phyloP scores from a whole-genome alignment of 2,329 filamentous ascomycete genomes.

The Talaromyces sp. region DNA sequence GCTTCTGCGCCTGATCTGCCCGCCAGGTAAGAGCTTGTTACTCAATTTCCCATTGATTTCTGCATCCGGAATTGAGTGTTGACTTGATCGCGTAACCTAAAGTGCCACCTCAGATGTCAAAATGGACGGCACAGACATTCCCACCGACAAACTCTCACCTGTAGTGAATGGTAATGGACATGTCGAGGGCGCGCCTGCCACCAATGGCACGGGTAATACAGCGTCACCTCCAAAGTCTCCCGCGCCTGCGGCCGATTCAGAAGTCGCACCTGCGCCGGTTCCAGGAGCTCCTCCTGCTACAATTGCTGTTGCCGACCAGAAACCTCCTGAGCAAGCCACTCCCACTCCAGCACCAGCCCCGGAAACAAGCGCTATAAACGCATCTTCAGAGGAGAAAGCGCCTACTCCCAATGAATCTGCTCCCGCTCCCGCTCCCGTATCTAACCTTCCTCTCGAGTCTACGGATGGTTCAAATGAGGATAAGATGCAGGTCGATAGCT shows the following conservation, averaged over 20 bases:
- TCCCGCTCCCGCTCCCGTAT: slow-evolving; percentile 6
- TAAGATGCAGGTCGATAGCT: slow-evolving; percentile 26
- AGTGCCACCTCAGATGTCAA: slow-evolving; percentile 29
- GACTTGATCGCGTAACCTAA: slow-evolving; percentile 23
- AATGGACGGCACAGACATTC: slow-evolving; percentile 19
- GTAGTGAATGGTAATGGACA: slow-evolving; percentile 35
- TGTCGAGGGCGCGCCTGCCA: slow-evolving; percentile 19
- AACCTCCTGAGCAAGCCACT: background rate
- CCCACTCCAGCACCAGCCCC: background rate
- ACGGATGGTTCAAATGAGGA: slow-evolving; percentile 3
- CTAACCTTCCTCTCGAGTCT: slow-evolving; percentile 5
- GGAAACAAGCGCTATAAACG: background rate
- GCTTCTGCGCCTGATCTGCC: slow-evolving; percentile 30
- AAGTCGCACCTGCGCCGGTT: slow-evolving; percentile 7
- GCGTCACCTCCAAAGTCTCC: slow-evolving; percentile 36
- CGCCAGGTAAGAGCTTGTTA: slow-evolving; percentile 32
- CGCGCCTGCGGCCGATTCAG: slow-evolving; percentile 11
- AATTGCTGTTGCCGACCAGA: background rate
- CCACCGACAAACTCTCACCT: slow-evolving; percentile 16
- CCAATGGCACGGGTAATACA: slow-evolving; percentile 33
- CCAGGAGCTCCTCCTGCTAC: slow-evolving; percentile 5
- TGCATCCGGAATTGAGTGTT: slow-evolving; percentile 2
- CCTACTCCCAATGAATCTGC: background rate
- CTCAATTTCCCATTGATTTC: background rate
- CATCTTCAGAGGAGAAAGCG: background rate